Conservation (phyloP, 345 rosid species). For the Salix exigua region DNA sequence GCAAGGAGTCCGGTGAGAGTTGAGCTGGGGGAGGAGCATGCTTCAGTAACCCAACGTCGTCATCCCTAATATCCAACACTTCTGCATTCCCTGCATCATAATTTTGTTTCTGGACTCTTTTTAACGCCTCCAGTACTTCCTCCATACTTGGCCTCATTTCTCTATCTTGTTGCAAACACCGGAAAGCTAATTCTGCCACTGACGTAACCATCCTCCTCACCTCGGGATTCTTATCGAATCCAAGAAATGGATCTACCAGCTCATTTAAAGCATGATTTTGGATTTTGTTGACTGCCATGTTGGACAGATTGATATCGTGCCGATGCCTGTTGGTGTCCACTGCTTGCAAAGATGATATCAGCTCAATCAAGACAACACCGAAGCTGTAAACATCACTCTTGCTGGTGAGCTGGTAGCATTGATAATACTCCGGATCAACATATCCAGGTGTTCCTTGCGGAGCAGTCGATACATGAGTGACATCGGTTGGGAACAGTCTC, state of each 20-base stretch:
- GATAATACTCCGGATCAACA: constrained; percentile 82
- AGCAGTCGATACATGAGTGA: constrained; percentile 81
- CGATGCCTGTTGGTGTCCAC: constrained; percentile 66
- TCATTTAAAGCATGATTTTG: constrained; percentile 61
- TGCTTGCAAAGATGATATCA: constrained; percentile 59
- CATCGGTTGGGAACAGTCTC: constrained; percentile 61
- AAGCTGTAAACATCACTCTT: constrained; percentile 93
- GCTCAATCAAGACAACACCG: constrained; percentile 77
- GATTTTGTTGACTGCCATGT: constrained; percentile 69
- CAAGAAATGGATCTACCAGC: constrained; percentile 63
- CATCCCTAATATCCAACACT: constrained; percentile 38
- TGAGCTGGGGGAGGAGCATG: constrained; percentile 34
- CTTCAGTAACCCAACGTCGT: constrained; percentile 51
- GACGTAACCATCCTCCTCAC: constrained; percentile 42
- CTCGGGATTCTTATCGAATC: constrained; percentile 43
- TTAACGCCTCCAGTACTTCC: constrained; percentile 52
- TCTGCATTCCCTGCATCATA: constrained; percentile 27
- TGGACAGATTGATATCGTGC: constrained; percentile 65
- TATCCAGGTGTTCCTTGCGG: constrained; percentile 98
- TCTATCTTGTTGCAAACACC: constrained; percentile 73
- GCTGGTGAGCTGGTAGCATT: constrained; percentile 68
- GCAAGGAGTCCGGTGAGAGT: constrained; percentile 47
- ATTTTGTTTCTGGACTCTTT: constrained; percentile 38
- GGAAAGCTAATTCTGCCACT: constrained; percentile 67
- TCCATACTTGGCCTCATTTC: constrained; percentile 75